phyloP scores from a whole-genome alignment of 129 eudicot genomes.

The Solidago caesia region DNA sequence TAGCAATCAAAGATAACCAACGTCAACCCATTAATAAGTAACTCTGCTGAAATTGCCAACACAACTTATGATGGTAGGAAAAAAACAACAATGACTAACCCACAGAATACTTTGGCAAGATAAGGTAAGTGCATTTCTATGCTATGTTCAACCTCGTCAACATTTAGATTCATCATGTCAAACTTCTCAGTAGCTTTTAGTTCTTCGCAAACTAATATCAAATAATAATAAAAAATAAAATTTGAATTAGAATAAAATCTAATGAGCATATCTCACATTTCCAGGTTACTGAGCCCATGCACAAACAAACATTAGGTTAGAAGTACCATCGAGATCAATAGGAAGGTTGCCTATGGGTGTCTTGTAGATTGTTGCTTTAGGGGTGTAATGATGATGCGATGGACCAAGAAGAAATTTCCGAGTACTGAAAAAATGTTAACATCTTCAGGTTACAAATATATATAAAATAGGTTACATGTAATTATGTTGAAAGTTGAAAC shows the following conservation, averaged over 20 bases:
- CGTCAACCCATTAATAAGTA: background rate
- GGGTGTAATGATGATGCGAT: constrained; percentile 94
- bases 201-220: constrained; percentile 63
- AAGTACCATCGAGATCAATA: constrained; percentile 82
- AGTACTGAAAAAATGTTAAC: constrained; percentile 44
- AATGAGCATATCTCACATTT: background rate
- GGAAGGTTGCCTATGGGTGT: constrained; percentile 90
- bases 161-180: constrained; percentile 83
- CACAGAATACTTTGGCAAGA: constrained; percentile 86
- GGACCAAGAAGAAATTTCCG: constrained; percentile 94
- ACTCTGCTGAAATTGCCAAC: background rate
- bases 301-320: background rate
- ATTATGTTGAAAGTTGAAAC: background rate
- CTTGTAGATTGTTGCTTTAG: constrained; percentile 78
- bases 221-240: background rate
- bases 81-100: constrained; percentile 41
- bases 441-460: constrained; percentile 17
- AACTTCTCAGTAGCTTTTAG: constrained; percentile 85
- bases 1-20: background rate
- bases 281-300: background rate
- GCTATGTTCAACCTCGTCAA: constrained; percentile 98
- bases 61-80: background rate
- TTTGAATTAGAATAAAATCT: background rate
- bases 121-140: constrained; percentile 99
- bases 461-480: background rate